phyloP scores from a whole-genome alignment of 441 rosid genomes.

The Theobroma grandiflorum region DNA sequence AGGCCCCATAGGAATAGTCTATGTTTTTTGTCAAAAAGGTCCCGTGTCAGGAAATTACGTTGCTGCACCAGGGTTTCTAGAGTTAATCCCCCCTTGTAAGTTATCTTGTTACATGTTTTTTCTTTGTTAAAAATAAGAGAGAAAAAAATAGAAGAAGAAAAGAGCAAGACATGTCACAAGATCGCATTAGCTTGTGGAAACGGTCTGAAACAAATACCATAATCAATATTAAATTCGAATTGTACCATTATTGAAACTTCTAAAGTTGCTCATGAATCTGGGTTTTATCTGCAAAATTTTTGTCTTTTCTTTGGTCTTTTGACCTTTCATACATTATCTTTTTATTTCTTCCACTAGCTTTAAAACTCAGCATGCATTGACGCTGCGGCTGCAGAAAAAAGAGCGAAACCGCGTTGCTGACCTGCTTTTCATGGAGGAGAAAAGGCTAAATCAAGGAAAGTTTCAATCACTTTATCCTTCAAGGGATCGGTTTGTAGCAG shows the following conservation, averaged over 20 bases:
- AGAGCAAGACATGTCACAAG: neutral
- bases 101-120: neutral
- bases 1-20: neutral
- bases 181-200: constrained; percentile 11
- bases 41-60: neutral
- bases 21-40: neutral
- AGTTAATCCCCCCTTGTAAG: neutral
- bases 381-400: neutral
- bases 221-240: neutral
- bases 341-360: neutral
- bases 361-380: neutral
- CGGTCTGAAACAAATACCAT: constrained; percentile 20
- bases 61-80: neutral
- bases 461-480: too few relatives aligned
- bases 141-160: neutral
- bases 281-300: constrained; percentile 14
- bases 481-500: neutral
- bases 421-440: constrained; percentile 4
- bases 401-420: constrained; percentile 16
- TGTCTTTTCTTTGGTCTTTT: constrained; percentile 26
- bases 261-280: neutral
- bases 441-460: neutral
- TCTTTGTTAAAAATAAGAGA: too few relatives aligned
- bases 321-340: neutral
- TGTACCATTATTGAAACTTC: constrained; percentile 18